Evolutionary conservation across 495 filamentous ascomycete species (phyloP).

Genomic region (Penicillium canariense): DNA sequence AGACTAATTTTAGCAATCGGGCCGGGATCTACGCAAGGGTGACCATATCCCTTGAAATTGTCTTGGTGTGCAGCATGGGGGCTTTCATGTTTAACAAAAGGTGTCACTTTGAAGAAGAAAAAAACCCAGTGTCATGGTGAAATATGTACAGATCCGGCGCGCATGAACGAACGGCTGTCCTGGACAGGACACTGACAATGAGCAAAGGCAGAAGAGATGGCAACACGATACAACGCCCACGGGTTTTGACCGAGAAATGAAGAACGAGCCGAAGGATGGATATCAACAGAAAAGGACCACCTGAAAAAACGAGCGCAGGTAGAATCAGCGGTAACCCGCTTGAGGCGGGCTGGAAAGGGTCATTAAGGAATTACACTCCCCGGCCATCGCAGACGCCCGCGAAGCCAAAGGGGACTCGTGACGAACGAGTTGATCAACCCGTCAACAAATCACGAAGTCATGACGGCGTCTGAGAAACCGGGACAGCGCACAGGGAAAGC

Average conservation of each 20-base stretch:
- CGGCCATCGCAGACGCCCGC: conserved; percentile 12
- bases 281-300: conserved; percentile 20
- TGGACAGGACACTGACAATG: background rate
- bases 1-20: conserved; percentile 4
- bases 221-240: conserved; percentile 16
- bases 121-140: conserved; percentile 4
- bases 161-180: conserved; percentile 6
- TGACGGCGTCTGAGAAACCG: conserved; percentile 6
- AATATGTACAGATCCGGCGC: conserved; percentile 23
- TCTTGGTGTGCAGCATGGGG: background rate
- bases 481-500: conserved; percentile 1
- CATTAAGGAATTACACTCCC: conserved; percentile 16
- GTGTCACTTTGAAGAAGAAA: background rate
- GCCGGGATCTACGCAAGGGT: background rate
- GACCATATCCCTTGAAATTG: background rate
- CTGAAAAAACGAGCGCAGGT: background rate
- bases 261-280: conserved; percentile 13
- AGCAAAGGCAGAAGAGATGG: background rate
- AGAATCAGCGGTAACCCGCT: background rate
- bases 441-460: conserved; percentile 4
- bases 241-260: conserved; percentile 3
- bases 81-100: background rate
- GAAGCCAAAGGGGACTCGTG: background rate
- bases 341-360: conserved; percentile 14
- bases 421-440: background rate